Percentiles rank a stretch among this genome's conserved stretches.
Evolutionary conservation across 2,329 filamentous ascomycete species (phyloP).

Genomic region (Nigrospora sphaerica): DNA sequence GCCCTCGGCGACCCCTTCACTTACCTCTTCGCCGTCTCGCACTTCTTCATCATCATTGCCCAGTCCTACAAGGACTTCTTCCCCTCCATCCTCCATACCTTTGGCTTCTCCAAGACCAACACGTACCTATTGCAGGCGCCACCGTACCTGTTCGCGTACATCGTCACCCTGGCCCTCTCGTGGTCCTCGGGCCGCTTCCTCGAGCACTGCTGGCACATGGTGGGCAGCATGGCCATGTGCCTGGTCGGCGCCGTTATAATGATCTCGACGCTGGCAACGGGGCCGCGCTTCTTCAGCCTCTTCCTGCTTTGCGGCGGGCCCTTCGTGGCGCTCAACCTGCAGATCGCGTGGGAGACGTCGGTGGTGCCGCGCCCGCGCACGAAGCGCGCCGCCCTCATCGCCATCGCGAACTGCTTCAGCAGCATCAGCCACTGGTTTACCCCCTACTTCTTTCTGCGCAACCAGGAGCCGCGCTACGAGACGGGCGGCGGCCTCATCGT

Average conservation of each 20-base stretch:
- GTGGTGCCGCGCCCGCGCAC: slow-evolving; percentile 30
- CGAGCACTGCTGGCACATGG: slow-evolving; percentile 32
- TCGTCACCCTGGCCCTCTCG: slow-evolving; percentile 27
- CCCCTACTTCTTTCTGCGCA: slow-evolving; percentile 27
- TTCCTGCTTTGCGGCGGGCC: slow-evolving; percentile 31
- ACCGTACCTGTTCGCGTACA: slow-evolving; percentile 32
- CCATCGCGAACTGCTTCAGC: slow-evolving; percentile 33
- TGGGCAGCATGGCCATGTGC: slow-evolving; percentile 27
- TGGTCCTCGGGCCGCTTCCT: slow-evolving; percentile 30
- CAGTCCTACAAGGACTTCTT: slow-evolving; percentile 34
- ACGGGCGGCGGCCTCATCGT: slow-evolving; percentile 20
- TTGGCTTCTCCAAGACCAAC: slow-evolving; percentile 16
- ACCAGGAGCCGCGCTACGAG: slow-evolving; percentile 21
- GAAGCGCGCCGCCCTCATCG: slow-evolving; percentile 33
- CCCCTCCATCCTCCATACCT: slow-evolving; percentile 27
- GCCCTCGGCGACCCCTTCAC: slow-evolving; percentile 28
- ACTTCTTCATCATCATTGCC: slow-evolving; percentile 35
- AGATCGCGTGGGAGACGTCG: slow-evolving; percentile 33
- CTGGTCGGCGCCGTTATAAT: slow-evolving; percentile 31
- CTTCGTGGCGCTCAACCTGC: slow-evolving; percentile 30
- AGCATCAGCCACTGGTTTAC: slow-evolving; percentile 33
- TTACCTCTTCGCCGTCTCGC: slow-evolving; percentile 28
- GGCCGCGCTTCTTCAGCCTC: slow-evolving; percentile 32
- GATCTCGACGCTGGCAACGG: slow-evolving; percentile 31
- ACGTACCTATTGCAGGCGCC: slow-evolving; percentile 34